Evolutionary conservation across 2,329 filamentous ascomycete genomes (phyloP).

Genomic region (Hortaea werneckii): DNA sequence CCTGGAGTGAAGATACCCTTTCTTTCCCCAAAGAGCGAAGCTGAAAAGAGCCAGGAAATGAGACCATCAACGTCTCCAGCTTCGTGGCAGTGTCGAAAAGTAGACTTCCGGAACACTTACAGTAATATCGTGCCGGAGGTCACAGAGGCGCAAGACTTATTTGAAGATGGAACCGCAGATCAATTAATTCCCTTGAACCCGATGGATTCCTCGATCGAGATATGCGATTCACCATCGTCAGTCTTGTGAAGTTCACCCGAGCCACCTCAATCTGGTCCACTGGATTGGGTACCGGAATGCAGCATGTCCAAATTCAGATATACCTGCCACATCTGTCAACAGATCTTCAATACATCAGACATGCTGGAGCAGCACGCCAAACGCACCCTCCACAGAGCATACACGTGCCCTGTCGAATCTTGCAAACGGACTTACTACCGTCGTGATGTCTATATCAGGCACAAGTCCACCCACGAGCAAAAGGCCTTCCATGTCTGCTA

Average conservation of each 20-base stretch:
- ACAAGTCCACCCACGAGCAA: conserved; percentile 1
- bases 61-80: too few relatives aligned
- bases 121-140: too few relatives aligned
- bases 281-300: neutral
- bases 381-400: conserved; percentile 3
- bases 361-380: conserved; percentile 6
- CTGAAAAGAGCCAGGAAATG: too few relatives aligned
- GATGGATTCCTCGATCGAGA: neutral
- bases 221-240: neutral
- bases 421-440: conserved; percentile 6
- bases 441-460: conserved; percentile 1
- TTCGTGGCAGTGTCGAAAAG: too few relatives aligned
- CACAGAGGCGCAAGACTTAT: neutral
- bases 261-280: too few relatives aligned
- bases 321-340: neutral
- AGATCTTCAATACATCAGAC: neutral
- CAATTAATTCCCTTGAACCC: neutral
- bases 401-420: neutral
- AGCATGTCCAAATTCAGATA: neutral
- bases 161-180: neutral
- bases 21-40: too few relatives aligned
- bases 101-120: too few relatives aligned
- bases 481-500: neutral
- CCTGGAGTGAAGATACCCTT: too few relatives aligned
- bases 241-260: neutral